A percentile compares a stretch with the other conserved stretches of the same genome.
Evolutionary conservation across 208 protist species (phyloP).

Genomic region (Phytomonas francai): DNA sequence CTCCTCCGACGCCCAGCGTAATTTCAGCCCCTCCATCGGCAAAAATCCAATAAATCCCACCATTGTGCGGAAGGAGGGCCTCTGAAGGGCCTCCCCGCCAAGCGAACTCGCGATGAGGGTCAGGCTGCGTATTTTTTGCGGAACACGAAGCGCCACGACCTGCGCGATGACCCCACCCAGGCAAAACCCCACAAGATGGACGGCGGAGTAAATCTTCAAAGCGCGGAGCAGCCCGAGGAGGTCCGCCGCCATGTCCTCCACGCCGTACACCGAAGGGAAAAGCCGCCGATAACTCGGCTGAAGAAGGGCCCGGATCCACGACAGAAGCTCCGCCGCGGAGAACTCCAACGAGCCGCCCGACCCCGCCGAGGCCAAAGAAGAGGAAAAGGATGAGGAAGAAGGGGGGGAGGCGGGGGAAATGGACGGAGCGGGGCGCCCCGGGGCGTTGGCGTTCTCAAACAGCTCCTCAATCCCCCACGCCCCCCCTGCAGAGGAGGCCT

Average conservation of each 20-base stretch:
- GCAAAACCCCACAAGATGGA: constrained; percentile 63
- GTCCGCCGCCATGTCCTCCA: constrained; percentile 59
- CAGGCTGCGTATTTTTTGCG: constrained; percentile 37
- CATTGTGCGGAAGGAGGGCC: no score
- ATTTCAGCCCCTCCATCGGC: constrained; percentile 20
- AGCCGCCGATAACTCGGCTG: no score
- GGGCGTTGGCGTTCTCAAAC: no score
- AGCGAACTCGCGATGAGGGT: constrained; percentile 30
- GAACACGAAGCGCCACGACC: constrained; percentile 40
- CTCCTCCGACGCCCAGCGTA: constrained; percentile 22
- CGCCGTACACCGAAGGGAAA: constrained; percentile 33
- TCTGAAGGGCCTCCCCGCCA: no score
- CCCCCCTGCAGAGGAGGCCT: no score
- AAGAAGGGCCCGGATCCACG: constrained; percentile 23
- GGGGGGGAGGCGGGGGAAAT: no score
- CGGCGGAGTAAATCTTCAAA: constrained; percentile 20
- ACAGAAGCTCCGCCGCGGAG: constrained; percentile 19
- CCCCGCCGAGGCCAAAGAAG: no score
- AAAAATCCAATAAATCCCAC: no score
- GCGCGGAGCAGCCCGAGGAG: constrained; percentile 43
- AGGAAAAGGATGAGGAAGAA: no score
- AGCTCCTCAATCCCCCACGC: no score
- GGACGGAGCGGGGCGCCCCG: no score
- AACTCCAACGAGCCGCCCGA: no score
- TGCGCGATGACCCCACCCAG: constrained; percentile 72